Evolutionary conservation across 2,329 filamentous ascomycete genomes (phyloP), one percentile per base, ranked within the genome.

Genomic region (Fusarium tricinctum): DNA sequence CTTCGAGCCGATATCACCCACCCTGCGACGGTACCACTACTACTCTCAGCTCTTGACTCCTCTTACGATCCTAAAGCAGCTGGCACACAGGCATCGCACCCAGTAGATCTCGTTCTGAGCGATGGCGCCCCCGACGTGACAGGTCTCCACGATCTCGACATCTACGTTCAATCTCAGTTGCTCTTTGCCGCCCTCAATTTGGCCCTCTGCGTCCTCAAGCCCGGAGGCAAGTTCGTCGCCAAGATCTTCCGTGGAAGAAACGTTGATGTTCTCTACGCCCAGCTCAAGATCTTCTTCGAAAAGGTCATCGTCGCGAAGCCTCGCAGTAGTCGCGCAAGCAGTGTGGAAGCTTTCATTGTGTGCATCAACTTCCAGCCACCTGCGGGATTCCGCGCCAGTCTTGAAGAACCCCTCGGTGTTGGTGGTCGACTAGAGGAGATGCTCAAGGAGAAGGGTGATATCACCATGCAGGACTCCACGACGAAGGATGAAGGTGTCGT

Each of bases 91-190:
- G 87, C 91, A 4, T 87, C 90, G 1, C 89, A 93, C 48, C 92
- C 91, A 0, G 95, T 98, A 15, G 96, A 99, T 76, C 87, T 99
- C 2, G 95, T 99, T 23, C 88, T 99, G 66, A 97, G 93, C 59
- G 96, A 99, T 74, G 96, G 96, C 53, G 96, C 96, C 0, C 96
- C 96, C 1, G 96, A 99, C 75, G 96, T 99, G 14, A 99, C 96
- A 1, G 96, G 96, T 20, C 86, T 99, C 2, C 96, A 99, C 78
- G 96, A 99, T 78, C 88, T 99, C 35, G 96, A 99, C 80, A 98
- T 98, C 72, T 99, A 99, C 80, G 92, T 99, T 19, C 96, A 99
- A 81, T 94, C 92, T 10, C 96, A 98, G 80, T 86, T 99, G 10
- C 90, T 99, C 49, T 97, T 97, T 79, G 93, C 95, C 0, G 96